Conservation (phyloP, 805 yeast species). For the Vanderwaltozyma polyspora region DNA sequence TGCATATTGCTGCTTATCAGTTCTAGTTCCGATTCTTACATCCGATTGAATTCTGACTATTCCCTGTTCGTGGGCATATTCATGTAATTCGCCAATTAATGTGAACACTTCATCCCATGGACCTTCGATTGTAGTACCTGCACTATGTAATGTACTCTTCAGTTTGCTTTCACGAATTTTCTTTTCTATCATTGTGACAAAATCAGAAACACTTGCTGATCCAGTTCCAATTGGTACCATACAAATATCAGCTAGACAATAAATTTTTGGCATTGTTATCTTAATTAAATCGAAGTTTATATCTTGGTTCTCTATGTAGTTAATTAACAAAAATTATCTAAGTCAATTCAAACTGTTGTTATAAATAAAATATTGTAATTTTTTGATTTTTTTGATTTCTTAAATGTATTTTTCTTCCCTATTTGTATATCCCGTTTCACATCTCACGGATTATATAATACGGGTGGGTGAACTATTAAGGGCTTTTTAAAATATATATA, state of each 20-base stretch:
- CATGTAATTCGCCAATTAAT: constrained; percentile 68
- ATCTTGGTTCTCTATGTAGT: no score
- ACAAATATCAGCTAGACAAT: constrained; percentile 79
- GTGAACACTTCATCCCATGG: constrained; percentile 86
- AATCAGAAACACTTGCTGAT: constrained; percentile 68
- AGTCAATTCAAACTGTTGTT: no score
- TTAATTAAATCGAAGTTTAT: neutral
- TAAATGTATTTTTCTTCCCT: no score
- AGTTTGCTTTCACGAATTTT: constrained; percentile 51
- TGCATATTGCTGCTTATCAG: constrained; percentile 62
- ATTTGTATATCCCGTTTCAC: no score
- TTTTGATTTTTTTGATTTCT: no score
- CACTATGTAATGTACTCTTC: constrained; percentile 68
- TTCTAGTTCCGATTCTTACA: constrained; percentile 77
- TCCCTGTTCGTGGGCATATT: constrained; percentile 58
- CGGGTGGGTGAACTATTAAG: no score
- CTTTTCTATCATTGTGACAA: constrained; percentile 60
- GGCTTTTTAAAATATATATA: no score
- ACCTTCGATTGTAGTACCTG: constrained; percentile 86
- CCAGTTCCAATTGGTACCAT: constrained; percentile 80
- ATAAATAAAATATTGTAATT: no score
- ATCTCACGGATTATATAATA: no score
- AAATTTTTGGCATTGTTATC: constrained; percentile 23
- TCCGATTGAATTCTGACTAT: constrained; percentile 75
- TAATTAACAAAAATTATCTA: no score